Percentiles rank a stretch among this genome's conserved stretches.
These are phyloP conservation scores for Mucor velutinosus DNA, from an alignment of 371 early-diverging fungal species.

Conservation along the genomic window DNA sequence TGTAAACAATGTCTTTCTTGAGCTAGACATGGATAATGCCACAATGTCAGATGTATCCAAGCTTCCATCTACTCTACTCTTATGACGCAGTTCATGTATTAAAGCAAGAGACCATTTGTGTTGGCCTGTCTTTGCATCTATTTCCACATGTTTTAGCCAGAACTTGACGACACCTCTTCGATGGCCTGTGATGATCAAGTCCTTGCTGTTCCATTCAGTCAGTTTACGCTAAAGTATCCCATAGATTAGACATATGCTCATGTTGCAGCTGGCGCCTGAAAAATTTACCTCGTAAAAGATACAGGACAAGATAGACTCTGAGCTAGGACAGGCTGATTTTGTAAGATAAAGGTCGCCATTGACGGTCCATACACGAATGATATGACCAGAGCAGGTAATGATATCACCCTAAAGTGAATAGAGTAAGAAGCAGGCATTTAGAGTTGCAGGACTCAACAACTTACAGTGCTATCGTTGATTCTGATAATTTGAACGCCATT, in stretches of 20 bases:
- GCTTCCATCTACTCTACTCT: slow-evolving; percentile 18
- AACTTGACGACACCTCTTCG: slow-evolving; percentile 54
- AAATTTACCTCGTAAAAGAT: slow-evolving; percentile 56
- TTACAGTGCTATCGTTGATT: slow-evolving; percentile 64
- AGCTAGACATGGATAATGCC: slow-evolving; percentile 27
- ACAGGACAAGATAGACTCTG: slow-evolving; percentile 62
- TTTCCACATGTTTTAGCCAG: slow-evolving; percentile 47
- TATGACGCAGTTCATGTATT: slow-evolving; percentile 32
- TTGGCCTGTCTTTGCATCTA: slow-evolving; percentile 30
- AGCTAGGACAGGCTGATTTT: slow-evolving; percentile 56
- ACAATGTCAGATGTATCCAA: slow-evolving; percentile 43
- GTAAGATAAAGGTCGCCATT: slow-evolving; percentile 72
- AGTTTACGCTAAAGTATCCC: slow-evolving; percentile 5
- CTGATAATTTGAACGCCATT: slow-evolving; percentile 57
- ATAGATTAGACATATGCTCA: background rate
- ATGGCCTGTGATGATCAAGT: slow-evolving; percentile 65
- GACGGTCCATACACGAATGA: slow-evolving; percentile 68
- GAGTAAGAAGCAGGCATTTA: background rate
- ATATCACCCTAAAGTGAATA: slow-evolving; percentile 64
- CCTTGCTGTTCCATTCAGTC: slow-evolving; percentile 31
- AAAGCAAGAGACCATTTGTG: slow-evolving; percentile 36
- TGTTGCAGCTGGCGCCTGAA: background rate
- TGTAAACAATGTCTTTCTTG: slow-evolving; percentile 59
- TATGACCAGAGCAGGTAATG: slow-evolving; percentile 64
- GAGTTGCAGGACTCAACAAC: background rate